A percentile compares a stretch with the other conserved stretches of the same genome.
phyloP scores from a whole-genome alignment of 495 filamentous ascomycete species.

The Thozetella sp. region DNA sequence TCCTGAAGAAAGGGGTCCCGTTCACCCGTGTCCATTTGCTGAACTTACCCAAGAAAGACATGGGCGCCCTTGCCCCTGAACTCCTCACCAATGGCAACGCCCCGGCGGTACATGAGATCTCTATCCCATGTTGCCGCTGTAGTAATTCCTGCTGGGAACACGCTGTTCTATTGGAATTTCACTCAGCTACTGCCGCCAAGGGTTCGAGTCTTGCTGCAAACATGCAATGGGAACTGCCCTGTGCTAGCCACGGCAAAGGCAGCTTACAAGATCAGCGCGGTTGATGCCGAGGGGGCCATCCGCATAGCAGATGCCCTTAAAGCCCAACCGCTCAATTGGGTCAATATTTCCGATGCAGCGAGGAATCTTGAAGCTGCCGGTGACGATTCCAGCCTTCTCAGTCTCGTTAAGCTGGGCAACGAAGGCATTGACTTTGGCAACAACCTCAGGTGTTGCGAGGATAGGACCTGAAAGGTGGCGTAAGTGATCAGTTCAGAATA shows the following conservation, averaged over 20 bases:
- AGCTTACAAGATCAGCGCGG: slow-evolving; percentile 24
- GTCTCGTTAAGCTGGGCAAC: slow-evolving; percentile 54
- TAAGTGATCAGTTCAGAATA: too few relatives aligned
- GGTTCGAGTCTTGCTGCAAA: background rate
- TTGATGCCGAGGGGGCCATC: slow-evolving; percentile 58
- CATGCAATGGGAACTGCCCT: background rate
- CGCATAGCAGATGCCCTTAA: slow-evolving; percentile 59
- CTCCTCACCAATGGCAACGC: slow-evolving; percentile 68
- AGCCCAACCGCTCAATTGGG: slow-evolving; percentile 51
- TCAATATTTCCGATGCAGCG: slow-evolving; percentile 69
- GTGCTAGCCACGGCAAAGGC: background rate
- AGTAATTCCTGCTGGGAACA: slow-evolving; percentile 50
- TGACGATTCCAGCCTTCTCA: slow-evolving; percentile 65
- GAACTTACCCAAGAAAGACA: slow-evolving; percentile 65
- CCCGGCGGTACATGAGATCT: slow-evolving; percentile 73
- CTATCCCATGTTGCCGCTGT: slow-evolving; percentile 79
- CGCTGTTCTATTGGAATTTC: too few relatives aligned
- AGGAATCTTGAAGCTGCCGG: slow-evolving; percentile 64
- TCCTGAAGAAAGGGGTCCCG: background rate
- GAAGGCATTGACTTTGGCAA: slow-evolving; percentile 53
- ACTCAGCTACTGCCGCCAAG: too few relatives aligned
- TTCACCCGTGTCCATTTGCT: background rate
- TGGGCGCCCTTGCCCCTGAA: slow-evolving; percentile 73
- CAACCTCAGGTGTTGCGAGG: too few relatives aligned
- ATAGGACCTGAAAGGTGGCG: too few relatives aligned